Conservation (phyloP, 2,329 filamentous ascomycete species). For the Fusarium euwallaceae region DNA sequence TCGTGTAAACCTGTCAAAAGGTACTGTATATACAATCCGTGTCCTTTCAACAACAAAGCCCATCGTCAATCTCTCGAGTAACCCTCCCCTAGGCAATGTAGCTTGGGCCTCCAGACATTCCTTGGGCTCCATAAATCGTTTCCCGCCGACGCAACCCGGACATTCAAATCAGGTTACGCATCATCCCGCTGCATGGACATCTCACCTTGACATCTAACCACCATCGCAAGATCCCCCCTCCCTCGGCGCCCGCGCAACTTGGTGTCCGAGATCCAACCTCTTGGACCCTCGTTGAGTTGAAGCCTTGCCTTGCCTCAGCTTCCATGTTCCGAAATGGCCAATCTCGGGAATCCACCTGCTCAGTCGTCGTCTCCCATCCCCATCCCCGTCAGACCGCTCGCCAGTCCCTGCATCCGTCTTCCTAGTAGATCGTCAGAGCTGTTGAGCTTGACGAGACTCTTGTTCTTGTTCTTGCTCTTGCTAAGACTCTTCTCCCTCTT, state of each 20-base stretch:
- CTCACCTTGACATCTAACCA: conserved; percentile 22
- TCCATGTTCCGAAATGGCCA: conserved; percentile 5
- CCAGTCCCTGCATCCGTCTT: conserved; percentile 70
- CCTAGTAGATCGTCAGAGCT: conserved; percentile 71
- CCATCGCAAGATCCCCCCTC: conserved; percentile 12
- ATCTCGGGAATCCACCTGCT: conserved; percentile 1
- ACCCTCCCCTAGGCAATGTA: not conserved
- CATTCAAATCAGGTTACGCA: conserved; percentile 35
- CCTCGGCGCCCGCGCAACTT: conserved; percentile 24
- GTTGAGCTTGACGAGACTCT: conserved; percentile 65
- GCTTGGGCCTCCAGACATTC: not conserved
- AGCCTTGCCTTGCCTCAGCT: not conserved
- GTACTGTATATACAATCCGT: conserved; percentile 18
- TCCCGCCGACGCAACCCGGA: conserved; percentile 14
- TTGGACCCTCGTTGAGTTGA: not conserved
- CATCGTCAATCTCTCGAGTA: conserved; percentile 8
- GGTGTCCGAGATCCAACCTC: conserved; percentile 29
- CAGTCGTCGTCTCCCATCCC: conserved; percentile 61
- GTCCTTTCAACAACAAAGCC: not conserved
- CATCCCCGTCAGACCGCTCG: conserved; percentile 65
- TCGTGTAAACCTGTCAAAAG: conserved; percentile 18
- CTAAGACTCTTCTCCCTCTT: conserved; percentile 47
- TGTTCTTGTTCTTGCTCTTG: conserved; percentile 60
- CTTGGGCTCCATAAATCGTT: conserved; percentile 6
- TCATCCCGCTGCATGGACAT: conserved; percentile 20